Percentiles rank a stretch among this genome's conserved stretches.
Evolutionary conservation across 495 filamentous ascomycete genomes (phyloP).

Genomic region (Penicillium odoratum): DNA sequence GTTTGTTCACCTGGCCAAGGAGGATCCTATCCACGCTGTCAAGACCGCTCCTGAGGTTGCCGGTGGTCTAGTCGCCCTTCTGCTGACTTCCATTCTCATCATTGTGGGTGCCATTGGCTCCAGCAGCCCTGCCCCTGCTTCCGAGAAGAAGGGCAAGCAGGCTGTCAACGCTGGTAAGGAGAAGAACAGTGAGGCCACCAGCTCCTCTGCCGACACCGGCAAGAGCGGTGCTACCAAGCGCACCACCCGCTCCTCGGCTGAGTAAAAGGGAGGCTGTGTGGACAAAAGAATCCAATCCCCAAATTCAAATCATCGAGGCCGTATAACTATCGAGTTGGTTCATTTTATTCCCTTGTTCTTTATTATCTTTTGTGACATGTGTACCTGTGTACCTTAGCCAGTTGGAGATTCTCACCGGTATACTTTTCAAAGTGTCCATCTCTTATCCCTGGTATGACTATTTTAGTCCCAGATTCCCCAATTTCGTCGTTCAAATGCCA

Average conservation of each 20-base stretch:
- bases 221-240: constrained; percentile 69
- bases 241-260: constrained; percentile 57
- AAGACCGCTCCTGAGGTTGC: constrained; percentile 91
- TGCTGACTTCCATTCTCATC: constrained; percentile 67
- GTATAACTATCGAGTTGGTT: constrained; percentile 17
- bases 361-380: constrained; percentile 13
- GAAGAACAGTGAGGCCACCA: constrained; percentile 69
- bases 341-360: constrained; percentile 15
- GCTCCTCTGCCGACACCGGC: constrained; percentile 63
- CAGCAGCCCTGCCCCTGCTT: constrained; percentile 54
- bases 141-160: constrained; percentile 70
- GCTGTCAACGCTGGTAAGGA: constrained; percentile 73
- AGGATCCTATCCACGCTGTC: constrained; percentile 84
- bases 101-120: constrained; percentile 58
- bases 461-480: constrained; percentile 7
- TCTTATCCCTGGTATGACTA: not conserved
- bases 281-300: constrained; percentile 13
- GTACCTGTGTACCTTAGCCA: constrained; percentile 23
- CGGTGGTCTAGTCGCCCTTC: constrained; percentile 69
- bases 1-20: constrained; percentile 81
- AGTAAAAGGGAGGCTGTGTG: constrained; percentile 31
- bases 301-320: constrained; percentile 14
- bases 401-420: constrained; percentile 18
- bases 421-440: constrained; percentile 4
- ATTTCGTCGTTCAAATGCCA: constrained; percentile 1